Base-by-base conservation (phyloP, 2,329 filamentous ascomycete species). In the Cladosporium colombiae region DNA sequence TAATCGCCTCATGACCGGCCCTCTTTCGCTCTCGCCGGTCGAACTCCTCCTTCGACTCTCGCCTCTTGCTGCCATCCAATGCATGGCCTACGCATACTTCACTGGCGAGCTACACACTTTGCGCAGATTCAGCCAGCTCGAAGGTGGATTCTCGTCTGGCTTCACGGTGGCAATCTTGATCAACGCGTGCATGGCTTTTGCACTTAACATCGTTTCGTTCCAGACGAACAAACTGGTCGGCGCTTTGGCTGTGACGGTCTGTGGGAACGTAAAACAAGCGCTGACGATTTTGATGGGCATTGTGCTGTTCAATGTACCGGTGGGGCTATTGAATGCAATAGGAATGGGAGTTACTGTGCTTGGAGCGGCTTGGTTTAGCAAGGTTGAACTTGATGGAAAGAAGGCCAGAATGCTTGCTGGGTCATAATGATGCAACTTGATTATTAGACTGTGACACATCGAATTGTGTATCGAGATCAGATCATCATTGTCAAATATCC, bases 21-120 rank as follows among this genome's bases (percentile, higher is more conserved):
- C 82, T 3, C 80, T 88, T 31, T 81, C 82, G 23, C 81, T 88
- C 3, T 83, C 84, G 0, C 82, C 86, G 2, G 79, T 88, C 67
- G 87, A 89, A 72, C 81, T 88, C 21, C 81, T 88, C n/a, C 80
- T 86, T 71, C 83, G 85, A 74, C 86, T 88, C 84, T 86, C 84
- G 16, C 86, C 86, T 1, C 80, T 88, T 6, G 86, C 86, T 11
- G 84, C 82, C 50, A 70, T 83, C 49, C 85, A 87, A 75, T 84
- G 84, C 18, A 70, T 86, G 56, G 72, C 81, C 35, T 86, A 82
- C 74, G 83, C 84, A 23, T 76, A 78, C 60, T 75, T 81, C 35
- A 82, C 80, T 18, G 85, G 85, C 66, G 86, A 88, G 73, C 33
- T 70, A 14, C 25, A 40, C n/a, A 37, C 40, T 7, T 25, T 63